These are phyloP conservation scores for Arabidopsis suecica DNA, from an alignment of 345 rosid species.

Conservation along the genomic window DNA sequence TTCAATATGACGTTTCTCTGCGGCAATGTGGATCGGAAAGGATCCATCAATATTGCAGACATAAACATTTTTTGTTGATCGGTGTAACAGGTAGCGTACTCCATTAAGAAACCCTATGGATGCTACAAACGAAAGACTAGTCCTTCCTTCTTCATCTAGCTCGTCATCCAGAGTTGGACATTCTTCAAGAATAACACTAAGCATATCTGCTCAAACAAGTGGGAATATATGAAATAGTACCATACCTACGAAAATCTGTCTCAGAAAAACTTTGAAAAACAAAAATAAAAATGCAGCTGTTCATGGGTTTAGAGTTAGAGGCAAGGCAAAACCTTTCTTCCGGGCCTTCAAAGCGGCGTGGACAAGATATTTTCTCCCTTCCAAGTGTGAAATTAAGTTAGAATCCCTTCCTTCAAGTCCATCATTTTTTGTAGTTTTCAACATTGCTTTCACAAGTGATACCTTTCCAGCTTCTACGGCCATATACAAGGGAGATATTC, in stretches of 20 bases:
- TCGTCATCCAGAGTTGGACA: not conserved
- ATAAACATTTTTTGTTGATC: not conserved
- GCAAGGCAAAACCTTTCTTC: not conserved
- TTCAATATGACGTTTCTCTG: not conserved
- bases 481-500: not conserved
- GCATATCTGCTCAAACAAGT: not conserved
- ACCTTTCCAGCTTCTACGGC: not conserved
- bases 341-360: not conserved
- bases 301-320: not conserved
- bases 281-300: not conserved
- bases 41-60: conserved; percentile 14
- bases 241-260: not conserved
- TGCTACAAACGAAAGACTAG: not conserved
- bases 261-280: not conserved
- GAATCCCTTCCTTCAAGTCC: too few relatives aligned
- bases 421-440: not conserved
- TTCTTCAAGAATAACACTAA: not conserved
- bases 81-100: not conserved
- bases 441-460: not conserved
- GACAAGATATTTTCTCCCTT: not conserved
- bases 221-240: not conserved
- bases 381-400: not conserved
- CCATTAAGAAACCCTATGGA: not conserved
- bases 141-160: not conserved
- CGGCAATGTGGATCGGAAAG: conserved; percentile 29